Evolutionary conservation across 1,284 basidiomycete species (phyloP).

Genomic region (Vanrija humicola): DNA sequence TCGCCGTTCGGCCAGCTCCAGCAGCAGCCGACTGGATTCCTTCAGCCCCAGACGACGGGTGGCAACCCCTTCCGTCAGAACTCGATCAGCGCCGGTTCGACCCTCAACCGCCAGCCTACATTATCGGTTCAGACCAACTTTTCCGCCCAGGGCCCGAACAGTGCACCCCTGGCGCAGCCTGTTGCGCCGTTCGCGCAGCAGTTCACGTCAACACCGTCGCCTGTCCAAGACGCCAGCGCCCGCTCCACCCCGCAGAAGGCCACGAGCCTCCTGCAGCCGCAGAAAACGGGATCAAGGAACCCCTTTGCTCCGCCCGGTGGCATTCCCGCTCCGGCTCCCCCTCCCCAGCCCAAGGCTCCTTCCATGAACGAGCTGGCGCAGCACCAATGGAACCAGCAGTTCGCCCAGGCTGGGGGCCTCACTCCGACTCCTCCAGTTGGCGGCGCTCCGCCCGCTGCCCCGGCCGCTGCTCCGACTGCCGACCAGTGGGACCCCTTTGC

Average conservation of each 20-base stretch:
- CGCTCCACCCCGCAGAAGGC: constrained; percentile 27
- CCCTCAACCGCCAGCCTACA: constrained; percentile 1
- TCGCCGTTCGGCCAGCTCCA: constrained; percentile 40
- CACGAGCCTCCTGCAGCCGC: constrained; percentile 63
- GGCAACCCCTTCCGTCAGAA: constrained; percentile 65
- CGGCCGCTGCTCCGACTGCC: neutral
- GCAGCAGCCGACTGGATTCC: constrained; percentile 52
- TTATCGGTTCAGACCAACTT: neutral
- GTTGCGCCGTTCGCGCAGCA: constrained; percentile 60
- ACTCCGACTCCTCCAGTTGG: constrained; percentile 2
- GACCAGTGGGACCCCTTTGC: constrained; percentile 7
- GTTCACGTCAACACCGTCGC: neutral
- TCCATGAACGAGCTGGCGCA: constrained; percentile 76
- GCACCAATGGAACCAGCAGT: constrained; percentile 40
- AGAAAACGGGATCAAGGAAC: constrained; percentile 90
- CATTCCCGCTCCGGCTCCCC: constrained; percentile 37
- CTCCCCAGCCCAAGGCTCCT: constrained; percentile 68
- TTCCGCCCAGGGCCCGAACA: constrained; percentile 19
- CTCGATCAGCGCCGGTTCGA: constrained; percentile 18
- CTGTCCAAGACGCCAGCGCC: neutral
- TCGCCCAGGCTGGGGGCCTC: constrained; percentile 9
- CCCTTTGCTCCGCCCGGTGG: constrained; percentile 77
- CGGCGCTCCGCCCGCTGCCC: constrained; percentile 4
- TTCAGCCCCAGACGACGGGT: constrained; percentile 70
- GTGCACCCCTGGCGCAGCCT: constrained; percentile 3